A percentile compares a stretch with the other conserved stretches of the same genome.
These are phyloP conservation scores for Tricholomella constricta DNA, from an alignment of 768 basidiomycete species.

Conservation along the genomic window DNA sequence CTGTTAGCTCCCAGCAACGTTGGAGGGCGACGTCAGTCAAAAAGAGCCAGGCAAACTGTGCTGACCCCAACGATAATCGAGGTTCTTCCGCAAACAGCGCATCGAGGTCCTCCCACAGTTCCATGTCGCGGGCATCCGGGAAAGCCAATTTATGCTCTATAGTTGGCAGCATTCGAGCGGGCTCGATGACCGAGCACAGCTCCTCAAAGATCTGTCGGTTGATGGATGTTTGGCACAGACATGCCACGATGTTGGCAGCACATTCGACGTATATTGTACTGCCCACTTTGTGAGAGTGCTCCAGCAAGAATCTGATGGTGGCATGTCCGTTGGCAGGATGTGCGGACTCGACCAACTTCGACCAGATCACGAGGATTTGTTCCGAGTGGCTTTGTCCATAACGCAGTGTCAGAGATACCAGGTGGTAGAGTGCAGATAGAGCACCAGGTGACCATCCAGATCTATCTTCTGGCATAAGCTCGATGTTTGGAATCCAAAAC, in stretches of 20 bases:
- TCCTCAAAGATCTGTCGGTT: slow-evolving; percentile 79
- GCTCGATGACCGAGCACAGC: slow-evolving; percentile 82
- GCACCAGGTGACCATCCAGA: slow-evolving; percentile 59
- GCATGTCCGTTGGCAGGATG: slow-evolving; percentile 77
- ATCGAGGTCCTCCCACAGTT: slow-evolving; percentile 80
- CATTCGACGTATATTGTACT: slow-evolving; percentile 77
- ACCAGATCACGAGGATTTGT: slow-evolving; percentile 80
- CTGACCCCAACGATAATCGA: slow-evolving; percentile 70
- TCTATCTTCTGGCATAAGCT: slow-evolving; percentile 63
- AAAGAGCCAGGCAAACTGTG: slow-evolving; percentile 88
- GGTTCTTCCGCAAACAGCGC: slow-evolving; percentile 74
- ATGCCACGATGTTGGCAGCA: slow-evolving; percentile 81
- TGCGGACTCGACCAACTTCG: slow-evolving; percentile 71
- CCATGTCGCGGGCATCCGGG: slow-evolving; percentile 67
- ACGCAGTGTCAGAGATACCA: slow-evolving; percentile 80
- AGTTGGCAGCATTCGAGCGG: slow-evolving; percentile 78
- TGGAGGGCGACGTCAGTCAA: slow-evolving; percentile 76
- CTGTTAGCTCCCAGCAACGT: slow-evolving; percentile 72
- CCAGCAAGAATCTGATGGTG: slow-evolving; percentile 78
- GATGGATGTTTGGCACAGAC: slow-evolving; percentile 74
- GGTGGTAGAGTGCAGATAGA: slow-evolving; percentile 69
- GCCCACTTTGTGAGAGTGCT: slow-evolving; percentile 85
- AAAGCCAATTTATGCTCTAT: slow-evolving; percentile 70
- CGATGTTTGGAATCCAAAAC: slow-evolving; percentile 80
- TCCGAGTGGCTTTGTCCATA: slow-evolving; percentile 76